Evolutionary conservation across 768 basidiomycete species (phyloP).

Genomic region (Serendipita sp.): DNA sequence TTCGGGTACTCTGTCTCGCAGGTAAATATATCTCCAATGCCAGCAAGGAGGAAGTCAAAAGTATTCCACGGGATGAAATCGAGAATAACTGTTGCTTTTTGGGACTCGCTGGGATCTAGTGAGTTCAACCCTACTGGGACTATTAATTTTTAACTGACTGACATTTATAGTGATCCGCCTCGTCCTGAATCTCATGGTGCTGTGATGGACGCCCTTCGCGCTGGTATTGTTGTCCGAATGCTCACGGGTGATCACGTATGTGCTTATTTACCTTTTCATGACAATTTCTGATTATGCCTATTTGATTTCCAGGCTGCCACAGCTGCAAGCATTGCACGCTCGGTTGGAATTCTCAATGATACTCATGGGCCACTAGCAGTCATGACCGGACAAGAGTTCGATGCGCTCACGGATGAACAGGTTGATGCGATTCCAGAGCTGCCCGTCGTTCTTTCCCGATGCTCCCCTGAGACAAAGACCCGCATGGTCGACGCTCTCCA

Average conservation of each 20-base stretch:
- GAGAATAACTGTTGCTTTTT: constrained; percentile 34
- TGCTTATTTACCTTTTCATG: background rate
- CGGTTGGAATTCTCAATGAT: constrained; percentile 30
- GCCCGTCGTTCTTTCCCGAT: constrained; percentile 47
- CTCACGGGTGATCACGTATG: constrained; percentile 34
- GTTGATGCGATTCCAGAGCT: constrained; percentile 31
- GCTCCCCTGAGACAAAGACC: constrained; percentile 48
- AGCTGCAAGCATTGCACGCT: constrained; percentile 35
- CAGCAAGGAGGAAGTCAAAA: constrained; percentile 16
- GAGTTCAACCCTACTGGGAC: background rate
- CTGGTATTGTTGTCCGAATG: constrained; percentile 36
- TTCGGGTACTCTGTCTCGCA: constrained; percentile 22
- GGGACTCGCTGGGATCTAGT: constrained; percentile 36
- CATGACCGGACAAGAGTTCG: constrained; percentile 33
- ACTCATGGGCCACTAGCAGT: constrained; percentile 17
- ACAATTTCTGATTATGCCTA: background rate
- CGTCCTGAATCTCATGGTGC: constrained; percentile 37
- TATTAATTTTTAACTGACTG: background rate
- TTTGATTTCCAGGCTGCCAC: constrained; percentile 23
- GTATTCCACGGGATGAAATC: constrained; percentile 26
- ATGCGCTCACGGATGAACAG: constrained; percentile 35
- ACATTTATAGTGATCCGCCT: constrained; percentile 27
- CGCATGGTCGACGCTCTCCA: constrained; percentile 47
- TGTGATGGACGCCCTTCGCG: constrained; percentile 33
- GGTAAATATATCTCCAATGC: constrained; percentile 8